Conservation (phyloP, 1,284 basidiomycete genomes). For the Inonotus hispidus region DNA sequence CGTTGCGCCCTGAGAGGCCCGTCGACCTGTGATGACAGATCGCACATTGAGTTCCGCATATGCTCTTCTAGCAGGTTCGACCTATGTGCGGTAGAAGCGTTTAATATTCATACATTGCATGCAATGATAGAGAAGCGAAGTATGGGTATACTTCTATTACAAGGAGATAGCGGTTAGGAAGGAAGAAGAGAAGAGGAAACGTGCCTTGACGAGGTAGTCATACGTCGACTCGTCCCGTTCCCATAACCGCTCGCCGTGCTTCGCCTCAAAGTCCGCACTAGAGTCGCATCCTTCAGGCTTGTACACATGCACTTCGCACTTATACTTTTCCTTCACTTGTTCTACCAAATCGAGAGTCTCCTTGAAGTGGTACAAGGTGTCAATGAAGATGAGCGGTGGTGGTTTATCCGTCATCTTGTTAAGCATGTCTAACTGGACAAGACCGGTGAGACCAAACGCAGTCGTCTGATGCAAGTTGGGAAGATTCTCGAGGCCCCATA, state of each 20-base stretch:
- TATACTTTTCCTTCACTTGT: conserved; percentile 74
- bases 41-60: conserved; percentile 80
- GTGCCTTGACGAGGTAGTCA: conserved; percentile 89
- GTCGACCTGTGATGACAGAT: conserved; percentile 91
- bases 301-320: conserved; percentile 71
- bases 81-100: conserved; percentile 39
- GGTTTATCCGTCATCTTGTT: conserved; percentile 64
- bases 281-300: conserved; percentile 71
- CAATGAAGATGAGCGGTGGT: conserved; percentile 85
- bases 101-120: no score
- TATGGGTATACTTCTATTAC: neutral
- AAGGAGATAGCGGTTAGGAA: neutral
- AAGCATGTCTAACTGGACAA: conserved; percentile 90
- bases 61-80: conserved; percentile 89
- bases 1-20: conserved; percentile 88
- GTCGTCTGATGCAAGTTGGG: conserved; percentile 85
- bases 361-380: conserved; percentile 94
- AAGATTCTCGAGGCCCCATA: conserved; percentile 80
- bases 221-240: conserved; percentile 85
- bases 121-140: neutral
- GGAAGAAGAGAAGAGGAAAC: conserved; percentile 21
- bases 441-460: conserved; percentile 89
- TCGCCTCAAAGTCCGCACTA: conserved; percentile 73
- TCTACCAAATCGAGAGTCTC: conserved; percentile 89
- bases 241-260: conserved; percentile 85